Conservation (phyloP, 2,329 filamentous ascomycete species). For the Penicillium sp. region DNA sequence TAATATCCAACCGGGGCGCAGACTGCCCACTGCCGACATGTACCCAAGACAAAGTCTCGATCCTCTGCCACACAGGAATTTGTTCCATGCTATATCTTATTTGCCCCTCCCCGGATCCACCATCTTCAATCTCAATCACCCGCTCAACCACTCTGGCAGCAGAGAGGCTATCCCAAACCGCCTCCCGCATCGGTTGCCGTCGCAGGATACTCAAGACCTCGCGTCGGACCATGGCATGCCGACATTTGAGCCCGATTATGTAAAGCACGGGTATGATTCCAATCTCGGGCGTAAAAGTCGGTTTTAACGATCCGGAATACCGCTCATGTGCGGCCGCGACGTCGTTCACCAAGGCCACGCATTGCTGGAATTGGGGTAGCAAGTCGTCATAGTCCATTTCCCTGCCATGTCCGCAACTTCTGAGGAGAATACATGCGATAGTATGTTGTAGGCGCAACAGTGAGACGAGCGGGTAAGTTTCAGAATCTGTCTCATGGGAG, state of each 20-base stretch:
- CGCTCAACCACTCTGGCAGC: slow-evolving; percentile 35
- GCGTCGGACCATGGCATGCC: slow-evolving; percentile 37
- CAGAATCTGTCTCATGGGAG: not conserved
- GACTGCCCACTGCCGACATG: not conserved
- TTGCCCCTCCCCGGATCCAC: slow-evolving; percentile 1
- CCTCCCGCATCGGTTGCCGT: slow-evolving; percentile 31
- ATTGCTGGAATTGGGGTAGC: slow-evolving; percentile 19
- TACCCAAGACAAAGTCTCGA: not conserved
- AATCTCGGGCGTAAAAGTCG: slow-evolving; percentile 1
- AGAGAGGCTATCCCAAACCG: slow-evolving; percentile 38
- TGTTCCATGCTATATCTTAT: not conserved
- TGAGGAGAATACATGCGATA: slow-evolving; percentile 30
- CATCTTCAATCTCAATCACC: slow-evolving; percentile 43
- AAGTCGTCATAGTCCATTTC: slow-evolving; percentile 21
- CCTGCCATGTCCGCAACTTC: slow-evolving; percentile 23
- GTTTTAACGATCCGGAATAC: not conserved
- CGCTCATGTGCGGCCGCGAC: slow-evolving; percentile 4
- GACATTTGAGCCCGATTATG: slow-evolving; percentile 32
- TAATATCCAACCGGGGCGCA: slow-evolving; percentile 28
- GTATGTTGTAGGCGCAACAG: slow-evolving; percentile 39
- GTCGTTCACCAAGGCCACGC: slow-evolving; percentile 11
- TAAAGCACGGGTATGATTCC: not conserved
- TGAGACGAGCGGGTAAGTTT: slow-evolving; percentile 20
- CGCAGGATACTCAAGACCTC: slow-evolving; percentile 27
- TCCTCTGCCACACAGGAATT: not conserved